phyloP scores from a whole-genome alignment of 148 eudicot species.

The Vaccinium macrocarpon region DNA sequence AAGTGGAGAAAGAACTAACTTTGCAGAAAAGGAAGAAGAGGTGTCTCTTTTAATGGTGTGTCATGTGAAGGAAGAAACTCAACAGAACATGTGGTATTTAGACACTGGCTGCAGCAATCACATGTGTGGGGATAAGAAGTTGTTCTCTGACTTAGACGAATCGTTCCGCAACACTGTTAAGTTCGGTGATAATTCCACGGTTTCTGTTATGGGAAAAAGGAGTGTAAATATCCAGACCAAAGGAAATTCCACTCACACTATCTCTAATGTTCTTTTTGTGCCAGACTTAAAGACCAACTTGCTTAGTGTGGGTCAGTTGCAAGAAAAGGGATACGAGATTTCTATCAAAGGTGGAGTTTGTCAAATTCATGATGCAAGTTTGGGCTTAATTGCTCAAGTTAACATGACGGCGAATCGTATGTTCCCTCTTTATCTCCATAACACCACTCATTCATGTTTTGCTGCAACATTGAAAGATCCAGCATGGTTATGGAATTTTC shows the following conservation, averaged over 20 bases:
- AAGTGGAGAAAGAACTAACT: neutral
- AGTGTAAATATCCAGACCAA: neutral
- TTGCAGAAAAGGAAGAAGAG: too few relatives aligned
- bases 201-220: neutral
- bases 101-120: neutral
- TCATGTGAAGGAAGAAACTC: neutral
- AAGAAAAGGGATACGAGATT: slow-evolving; percentile 18
- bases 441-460: too few relatives aligned
- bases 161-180: slow-evolving; percentile 17
- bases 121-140: slow-evolving; percentile 13
- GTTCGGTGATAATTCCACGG: slow-evolving; percentile 23
- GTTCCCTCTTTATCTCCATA: too few relatives aligned
- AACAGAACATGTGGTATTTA: neutral
- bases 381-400: too few relatives aligned
- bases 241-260: neutral
- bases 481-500: too few relatives aligned
- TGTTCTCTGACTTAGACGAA: slow-evolving; percentile 20
- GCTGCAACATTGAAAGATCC: too few relatives aligned
- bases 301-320: slow-evolving; percentile 18
- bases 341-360: too few relatives aligned
- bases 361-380: too few relatives aligned
- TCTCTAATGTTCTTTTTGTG: slow-evolving; percentile 18
- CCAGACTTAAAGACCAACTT: slow-evolving; percentile 16
- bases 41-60: slow-evolving; percentile 14
- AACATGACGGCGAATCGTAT: too few relatives aligned